A percentile compares a stretch with the other conserved stretches of the same genome.
Evolutionary conservation across 495 filamentous ascomycete species (phyloP).

Genomic region (Aspergillus baeticus): DNA sequence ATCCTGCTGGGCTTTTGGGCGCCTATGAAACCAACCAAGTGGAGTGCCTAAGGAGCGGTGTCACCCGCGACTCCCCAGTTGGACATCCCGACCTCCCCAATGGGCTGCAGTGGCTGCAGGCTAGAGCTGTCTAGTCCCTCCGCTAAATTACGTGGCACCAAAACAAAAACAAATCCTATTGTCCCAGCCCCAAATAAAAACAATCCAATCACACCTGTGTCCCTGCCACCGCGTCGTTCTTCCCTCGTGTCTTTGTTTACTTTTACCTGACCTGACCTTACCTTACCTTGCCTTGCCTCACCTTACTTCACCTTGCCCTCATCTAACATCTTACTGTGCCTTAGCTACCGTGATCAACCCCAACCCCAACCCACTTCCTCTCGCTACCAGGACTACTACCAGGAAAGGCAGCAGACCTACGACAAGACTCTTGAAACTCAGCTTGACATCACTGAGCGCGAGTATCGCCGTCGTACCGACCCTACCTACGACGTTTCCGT

Average conservation of each 20-base stretch:
- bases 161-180: constrained; percentile 28
- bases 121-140: constrained; percentile 33
- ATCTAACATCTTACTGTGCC: constrained; percentile 38
- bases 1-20: constrained; percentile 1
- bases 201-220: constrained; percentile 21
- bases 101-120: constrained; percentile 23
- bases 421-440: constrained; percentile 53
- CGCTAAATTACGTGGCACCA: constrained; percentile 42
- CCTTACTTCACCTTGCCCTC: constrained; percentile 14
- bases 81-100: constrained; percentile 1
- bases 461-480: constrained; percentile 77
- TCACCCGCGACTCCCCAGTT: constrained; percentile 12
- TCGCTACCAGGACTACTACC: constrained; percentile 61
- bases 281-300: constrained; percentile 21
- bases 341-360: constrained; percentile 49
- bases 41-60: constrained; percentile 28
- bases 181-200: constrained; percentile 17
- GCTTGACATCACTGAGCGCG: constrained; percentile 81
- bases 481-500: constrained; percentile 60
- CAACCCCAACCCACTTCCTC: constrained; percentile 28
- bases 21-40: constrained; percentile 17
- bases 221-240: constrained; percentile 6
- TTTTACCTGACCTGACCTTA: background rate
- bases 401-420: constrained; percentile 48
- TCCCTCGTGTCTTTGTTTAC: constrained; percentile 22